Evolutionary conservation across 768 basidiomycete species (phyloP), one percentile per base, ranked within the genome.

Genomic region (Pleurotus eryngii): DNA sequence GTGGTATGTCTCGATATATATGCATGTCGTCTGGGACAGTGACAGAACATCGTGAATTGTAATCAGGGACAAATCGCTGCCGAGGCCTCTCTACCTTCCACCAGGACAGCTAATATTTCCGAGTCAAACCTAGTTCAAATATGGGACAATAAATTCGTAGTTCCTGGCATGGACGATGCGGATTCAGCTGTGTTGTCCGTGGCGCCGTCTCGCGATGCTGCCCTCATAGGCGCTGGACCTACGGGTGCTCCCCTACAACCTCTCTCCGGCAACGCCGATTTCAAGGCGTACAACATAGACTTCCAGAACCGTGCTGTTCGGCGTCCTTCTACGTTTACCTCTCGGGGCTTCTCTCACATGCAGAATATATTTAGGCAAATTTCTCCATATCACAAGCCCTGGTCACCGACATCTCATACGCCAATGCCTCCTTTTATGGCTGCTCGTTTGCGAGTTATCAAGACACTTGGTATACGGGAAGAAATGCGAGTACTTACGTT

Each of bases 371-470:
- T 57, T 59, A 76, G 77, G 83, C 81, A 27, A 80, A 85, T 55
- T 84, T 80, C 56, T 65, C 81, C 0, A 83, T 86, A 39, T 78
- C 83, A 1, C 86, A 81, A 64, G 86, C 86, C 1, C 71, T 87
- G 8, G 84, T 81, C 22, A 83, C 81, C 3, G 80, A 82, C 57
- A 81, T 86, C 24, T 82, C 81, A 1, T 83, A 86, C 59, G 79
- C 84, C 3, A 87, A 87, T 56, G 83, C 84, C 5, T 86, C 85
- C 1, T 87, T 87, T 67, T 86, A 85, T 60, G 82, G 81, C 0
- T 85, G 82, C 60, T 73, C 80, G 1, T 85, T 84, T 60, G 74
- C 81, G 0, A 83, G 82, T 62, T 86, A 75, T 59, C 84, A 87
- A 64, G 84, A 86, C 62, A 87, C 86, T 0, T 84, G 83, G 80